Evolutionary conservation across 148 eudicot genomes (phyloP).

Genomic region (Rhododendron simsii): DNA sequence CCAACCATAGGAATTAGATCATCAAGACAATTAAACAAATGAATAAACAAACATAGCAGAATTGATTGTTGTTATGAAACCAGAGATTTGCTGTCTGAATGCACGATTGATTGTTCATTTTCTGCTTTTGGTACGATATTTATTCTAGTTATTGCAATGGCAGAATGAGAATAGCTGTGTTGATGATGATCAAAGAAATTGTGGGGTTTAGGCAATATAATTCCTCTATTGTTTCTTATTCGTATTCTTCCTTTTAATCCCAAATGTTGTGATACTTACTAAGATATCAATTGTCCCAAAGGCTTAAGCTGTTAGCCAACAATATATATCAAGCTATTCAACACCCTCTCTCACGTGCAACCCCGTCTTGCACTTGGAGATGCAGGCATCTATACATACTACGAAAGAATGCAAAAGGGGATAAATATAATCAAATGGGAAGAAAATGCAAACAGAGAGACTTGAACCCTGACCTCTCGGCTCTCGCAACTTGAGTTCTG

Average conservation of each 20-base stretch:
- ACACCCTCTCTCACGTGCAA: not conserved
- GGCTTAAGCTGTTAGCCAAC: not conserved
- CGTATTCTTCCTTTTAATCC: not conserved
- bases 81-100: not conserved
- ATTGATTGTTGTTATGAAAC: not conserved
- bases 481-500: not conserved
- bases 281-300: not conserved
- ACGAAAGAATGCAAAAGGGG: not conserved
- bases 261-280: not conserved
- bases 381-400: not conserved
- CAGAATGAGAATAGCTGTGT: constrained; percentile 4
- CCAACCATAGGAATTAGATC: not conserved
- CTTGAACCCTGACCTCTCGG: not conserved
- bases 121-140: not conserved
- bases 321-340: not conserved
- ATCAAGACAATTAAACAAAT: not conserved
- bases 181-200: not conserved
- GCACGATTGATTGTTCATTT: not conserved
- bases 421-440: not conserved
- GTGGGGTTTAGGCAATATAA: not conserved
- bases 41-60: not conserved
- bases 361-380: not conserved
- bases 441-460: not conserved
- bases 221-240: not conserved
- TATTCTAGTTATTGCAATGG: not conserved